phyloP scores from a whole-genome alignment of 179 eudicot species.

The Beta corolliflora region DNA sequence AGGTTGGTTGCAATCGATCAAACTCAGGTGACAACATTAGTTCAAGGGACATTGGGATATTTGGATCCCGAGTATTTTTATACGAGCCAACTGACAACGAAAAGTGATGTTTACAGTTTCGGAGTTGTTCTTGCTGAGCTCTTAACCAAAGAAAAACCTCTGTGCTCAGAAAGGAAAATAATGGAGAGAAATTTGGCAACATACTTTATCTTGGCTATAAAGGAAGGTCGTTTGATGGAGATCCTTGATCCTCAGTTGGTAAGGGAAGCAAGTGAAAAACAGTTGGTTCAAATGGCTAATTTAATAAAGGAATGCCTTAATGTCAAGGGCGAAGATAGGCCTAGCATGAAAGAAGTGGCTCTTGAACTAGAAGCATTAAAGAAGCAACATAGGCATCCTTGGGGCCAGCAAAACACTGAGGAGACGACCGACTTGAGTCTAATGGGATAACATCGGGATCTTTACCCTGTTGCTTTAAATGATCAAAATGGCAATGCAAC shows the following conservation, averaged over 20 bases:
- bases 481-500: background rate
- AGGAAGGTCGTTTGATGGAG: constrained; percentile 15
- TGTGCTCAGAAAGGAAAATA: background rate
- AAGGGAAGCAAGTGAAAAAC: constrained; percentile 18
- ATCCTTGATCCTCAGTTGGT: constrained; percentile 16
- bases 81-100: background rate
- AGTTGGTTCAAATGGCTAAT: constrained; percentile 11
- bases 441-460: constrained; percentile 2
- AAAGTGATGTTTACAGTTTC: background rate
- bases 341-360: constrained; percentile 27
- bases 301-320: constrained; percentile 16
- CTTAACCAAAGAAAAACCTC: constrained; percentile 11
- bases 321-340: constrained; percentile 18
- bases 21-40: background rate
- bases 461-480: background rate
- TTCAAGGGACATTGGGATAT: background rate
- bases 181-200: constrained; percentile 20
- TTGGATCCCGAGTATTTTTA: background rate
- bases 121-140: background rate
- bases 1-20: background rate
- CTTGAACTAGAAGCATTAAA: constrained; percentile 12
- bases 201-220: constrained; percentile 11
- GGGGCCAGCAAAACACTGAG: background rate
- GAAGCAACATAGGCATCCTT: constrained; percentile 11
- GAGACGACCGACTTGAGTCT: background rate